Evolutionary conservation across 2,329 filamentous ascomycete genomes (phyloP).

Genomic region (Hypocrella siamensis): DNA sequence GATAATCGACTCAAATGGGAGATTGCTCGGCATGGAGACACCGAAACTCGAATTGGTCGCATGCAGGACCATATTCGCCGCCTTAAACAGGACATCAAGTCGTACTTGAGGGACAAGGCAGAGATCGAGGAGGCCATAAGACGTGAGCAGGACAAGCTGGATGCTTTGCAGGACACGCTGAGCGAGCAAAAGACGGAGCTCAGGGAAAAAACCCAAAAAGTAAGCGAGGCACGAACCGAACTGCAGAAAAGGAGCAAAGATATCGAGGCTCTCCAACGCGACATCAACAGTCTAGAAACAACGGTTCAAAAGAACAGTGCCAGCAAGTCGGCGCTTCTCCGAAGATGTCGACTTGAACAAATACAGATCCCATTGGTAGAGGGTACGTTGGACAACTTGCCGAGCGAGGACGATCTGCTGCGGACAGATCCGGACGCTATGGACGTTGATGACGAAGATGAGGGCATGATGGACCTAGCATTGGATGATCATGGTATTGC

Average conservation of each 20-base stretch:
- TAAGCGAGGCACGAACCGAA: constrained; percentile 64
- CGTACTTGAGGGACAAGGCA: constrained; percentile 57
- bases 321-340: constrained; percentile 67
- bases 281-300: constrained; percentile 65
- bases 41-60: constrained; percentile 50
- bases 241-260: constrained; percentile 73
- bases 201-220: constrained; percentile 53
- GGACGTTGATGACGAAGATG: constrained; percentile 66
- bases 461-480: constrained; percentile 43
- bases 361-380: constrained; percentile 67
- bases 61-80: constrained; percentile 52
- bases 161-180: constrained; percentile 56
- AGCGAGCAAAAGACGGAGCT: constrained; percentile 53
- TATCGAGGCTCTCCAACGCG: constrained; percentile 58
- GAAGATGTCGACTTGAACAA: constrained; percentile 86
- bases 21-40: constrained; percentile 34
- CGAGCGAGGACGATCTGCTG: constrained; percentile 69
- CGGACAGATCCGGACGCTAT: constrained; percentile 73
- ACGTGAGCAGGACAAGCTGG: constrained; percentile 59
- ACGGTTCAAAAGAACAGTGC: constrained; percentile 76
- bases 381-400: constrained; percentile 70
- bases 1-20: constrained; percentile 46
- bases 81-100: constrained; percentile 52
- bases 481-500: constrained; percentile 86
- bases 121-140: constrained; percentile 60